Evolutionary conservation across 345 rosid species (phyloP).

Genomic region (Gossypium raimondii): DNA sequence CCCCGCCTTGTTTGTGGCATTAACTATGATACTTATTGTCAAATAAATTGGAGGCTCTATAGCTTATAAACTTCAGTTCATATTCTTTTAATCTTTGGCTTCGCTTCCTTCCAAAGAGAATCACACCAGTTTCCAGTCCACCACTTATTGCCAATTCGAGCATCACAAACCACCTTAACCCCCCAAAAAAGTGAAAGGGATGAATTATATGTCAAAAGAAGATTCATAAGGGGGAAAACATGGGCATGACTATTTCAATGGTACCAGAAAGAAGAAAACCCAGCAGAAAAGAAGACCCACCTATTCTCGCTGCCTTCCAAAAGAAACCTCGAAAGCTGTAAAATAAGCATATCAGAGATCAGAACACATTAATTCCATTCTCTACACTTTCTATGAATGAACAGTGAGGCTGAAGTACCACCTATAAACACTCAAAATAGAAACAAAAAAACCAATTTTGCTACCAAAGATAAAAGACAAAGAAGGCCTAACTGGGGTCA

Average conservation of each 20-base stretch:
- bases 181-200: background rate
- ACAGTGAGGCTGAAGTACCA: background rate
- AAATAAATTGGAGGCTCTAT: background rate
- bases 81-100: background rate
- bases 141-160: background rate
- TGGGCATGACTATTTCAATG: background rate
- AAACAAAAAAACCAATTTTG: background rate
- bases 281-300: constrained; percentile 25
- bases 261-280: background rate
- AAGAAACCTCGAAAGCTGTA: constrained; percentile 89
- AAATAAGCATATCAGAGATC: constrained; percentile 2
- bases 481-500: background rate
- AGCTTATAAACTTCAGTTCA: background rate
- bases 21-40: background rate
- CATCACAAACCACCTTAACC: background rate
- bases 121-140: background rate
- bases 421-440: background rate
- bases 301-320: constrained; percentile 99
- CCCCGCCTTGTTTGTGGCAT: background rate
- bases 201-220: background rate
- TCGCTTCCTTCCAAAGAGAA: background rate
- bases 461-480: background rate
- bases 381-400: background rate
- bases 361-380: constrained; percentile 9
- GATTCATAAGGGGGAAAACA: background rate